Percentiles rank a stretch among this genome's conserved stretches.
Conservation (phyloP, 164 flowering plant genomes). For the Nymphaea thermarum region DNA sequence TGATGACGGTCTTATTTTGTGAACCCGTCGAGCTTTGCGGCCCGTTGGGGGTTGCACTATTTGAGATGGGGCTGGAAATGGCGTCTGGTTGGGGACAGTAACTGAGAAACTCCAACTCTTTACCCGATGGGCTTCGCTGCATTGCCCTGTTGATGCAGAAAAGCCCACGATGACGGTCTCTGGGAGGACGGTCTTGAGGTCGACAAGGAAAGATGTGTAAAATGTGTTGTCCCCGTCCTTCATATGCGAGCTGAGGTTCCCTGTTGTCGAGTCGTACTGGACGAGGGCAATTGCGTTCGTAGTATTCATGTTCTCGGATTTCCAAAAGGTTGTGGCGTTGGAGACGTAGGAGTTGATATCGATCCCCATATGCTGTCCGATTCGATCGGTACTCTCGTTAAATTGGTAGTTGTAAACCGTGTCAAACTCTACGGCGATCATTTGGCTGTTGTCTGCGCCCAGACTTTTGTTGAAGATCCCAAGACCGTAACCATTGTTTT, state of each 20-base stretch:
- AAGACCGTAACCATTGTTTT: too few species aligned
- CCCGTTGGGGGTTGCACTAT: not conserved
- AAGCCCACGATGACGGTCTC: constrained; percentile 16
- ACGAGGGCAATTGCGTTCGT: constrained; percentile 2
- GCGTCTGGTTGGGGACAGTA: not conserved
- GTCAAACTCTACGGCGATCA: constrained; percentile 38
- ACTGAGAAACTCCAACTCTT: constrained; percentile 11
- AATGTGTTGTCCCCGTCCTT: not conserved
- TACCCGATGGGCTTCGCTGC: constrained; percentile 13
- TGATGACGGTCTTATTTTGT: not conserved
- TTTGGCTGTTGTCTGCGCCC: not conserved
- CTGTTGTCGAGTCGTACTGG: constrained; percentile 18
- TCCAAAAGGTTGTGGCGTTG: constrained; percentile 8
- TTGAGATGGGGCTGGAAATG: not conserved
- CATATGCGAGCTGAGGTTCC: constrained; percentile 11
- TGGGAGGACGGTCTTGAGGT: constrained; percentile 16
- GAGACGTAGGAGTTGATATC: constrained; percentile 24
- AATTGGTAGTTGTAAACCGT: constrained; percentile 9
- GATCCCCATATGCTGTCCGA: constrained; percentile 36
- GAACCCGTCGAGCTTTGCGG: too few species aligned
- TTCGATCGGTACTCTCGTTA: too few species aligned
- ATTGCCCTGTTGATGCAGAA: constrained; percentile 16
- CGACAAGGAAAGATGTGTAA: constrained; percentile 6
- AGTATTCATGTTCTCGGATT: too few species aligned
- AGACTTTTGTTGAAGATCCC: too few species aligned